Evolutionary conservation across 148 eudicot genomes (phyloP).

Genomic region (Limonium bicolor): DNA sequence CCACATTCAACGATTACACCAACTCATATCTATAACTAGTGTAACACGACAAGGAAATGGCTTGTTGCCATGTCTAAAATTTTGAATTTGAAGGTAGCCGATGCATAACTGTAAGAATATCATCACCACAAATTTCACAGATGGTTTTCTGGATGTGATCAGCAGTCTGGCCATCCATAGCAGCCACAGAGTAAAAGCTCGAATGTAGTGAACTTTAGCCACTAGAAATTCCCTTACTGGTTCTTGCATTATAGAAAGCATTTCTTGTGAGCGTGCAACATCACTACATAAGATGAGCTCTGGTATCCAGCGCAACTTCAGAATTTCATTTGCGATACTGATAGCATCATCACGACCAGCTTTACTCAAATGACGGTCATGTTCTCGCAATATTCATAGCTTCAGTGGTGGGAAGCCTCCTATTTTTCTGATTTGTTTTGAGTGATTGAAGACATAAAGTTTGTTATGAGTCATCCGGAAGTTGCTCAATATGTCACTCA

Average conservation of each 20-base stretch:
- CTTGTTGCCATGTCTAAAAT: no score
- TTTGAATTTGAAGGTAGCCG: no score
- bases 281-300: constrained; percentile 78
- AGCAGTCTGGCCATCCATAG: constrained; percentile 97
- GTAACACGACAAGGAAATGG: no score
- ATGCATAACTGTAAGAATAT: constrained; percentile 75
- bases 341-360: constrained; percentile 71
- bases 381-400: constrained; percentile 42
- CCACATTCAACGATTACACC: no score
- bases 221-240: constrained; percentile 41
- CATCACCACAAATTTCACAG: constrained; percentile 54
- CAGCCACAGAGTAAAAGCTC: constrained; percentile 87
- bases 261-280: constrained; percentile 67
- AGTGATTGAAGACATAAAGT: no score
- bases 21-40: no score
- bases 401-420: no score
- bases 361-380: constrained; percentile 83
- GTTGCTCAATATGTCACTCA: no score
- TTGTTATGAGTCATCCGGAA: no score
- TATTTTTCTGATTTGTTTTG: no score
- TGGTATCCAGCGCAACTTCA: constrained; percentile 75
- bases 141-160: constrained; percentile 64
- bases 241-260: constrained; percentile 68
- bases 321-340: constrained; percentile 52
- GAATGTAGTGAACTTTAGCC: constrained; percentile 73